These are phyloP conservation scores for Tylopilus cervinicoccineus DNA, from an alignment of 768 basidiomycete species.

Conservation along the genomic window DNA sequence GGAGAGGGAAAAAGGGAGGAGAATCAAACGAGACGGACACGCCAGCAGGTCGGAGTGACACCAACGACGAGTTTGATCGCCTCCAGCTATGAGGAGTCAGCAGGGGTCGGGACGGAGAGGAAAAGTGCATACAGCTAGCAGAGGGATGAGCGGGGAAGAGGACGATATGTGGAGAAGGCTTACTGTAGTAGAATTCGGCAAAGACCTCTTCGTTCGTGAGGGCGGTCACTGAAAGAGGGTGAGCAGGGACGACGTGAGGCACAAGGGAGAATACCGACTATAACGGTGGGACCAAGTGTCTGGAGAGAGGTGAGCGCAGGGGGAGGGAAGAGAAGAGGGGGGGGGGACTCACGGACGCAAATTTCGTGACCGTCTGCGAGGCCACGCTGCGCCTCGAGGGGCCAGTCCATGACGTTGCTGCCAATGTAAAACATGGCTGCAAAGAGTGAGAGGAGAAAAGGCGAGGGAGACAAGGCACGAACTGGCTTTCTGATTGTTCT, in stretches of 20 bases:
- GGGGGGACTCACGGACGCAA: slow-evolving; percentile 49
- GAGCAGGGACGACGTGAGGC: background rate
- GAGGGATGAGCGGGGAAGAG: slow-evolving; percentile 1
- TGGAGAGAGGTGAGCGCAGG: background rate
- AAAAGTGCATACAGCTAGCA: slow-evolving; percentile 21
- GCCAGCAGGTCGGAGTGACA: slow-evolving; percentile 59
- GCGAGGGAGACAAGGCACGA: too few species aligned
- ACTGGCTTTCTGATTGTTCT: slow-evolving; percentile 57
- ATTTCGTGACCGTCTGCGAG: slow-evolving; percentile 53
- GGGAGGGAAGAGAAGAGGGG: background rate
- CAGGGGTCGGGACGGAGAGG: accelerated
- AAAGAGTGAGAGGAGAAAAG: background rate
- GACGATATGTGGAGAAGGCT: slow-evolving; percentile 16
- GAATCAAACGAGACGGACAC: slow-evolving; percentile 33
- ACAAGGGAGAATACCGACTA: slow-evolving; percentile 33
- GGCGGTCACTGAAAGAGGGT: slow-evolving; percentile 43
- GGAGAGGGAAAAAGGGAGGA: background rate
- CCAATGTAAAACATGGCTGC: slow-evolving; percentile 62
- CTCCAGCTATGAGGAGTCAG: slow-evolving; percentile 37
- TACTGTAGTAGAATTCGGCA: slow-evolving; percentile 44
- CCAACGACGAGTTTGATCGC: slow-evolving; percentile 52
- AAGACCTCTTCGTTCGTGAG: slow-evolving; percentile 63
- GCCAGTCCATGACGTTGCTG: too few species aligned
- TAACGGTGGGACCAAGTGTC: slow-evolving; percentile 38
- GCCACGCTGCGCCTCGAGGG: slow-evolving; percentile 51